Evolutionary conservation across 2,329 filamentous ascomycete genomes (phyloP), one percentile per base, ranked within the genome.

Genomic region (Malbranchea cinnamomea): DNA sequence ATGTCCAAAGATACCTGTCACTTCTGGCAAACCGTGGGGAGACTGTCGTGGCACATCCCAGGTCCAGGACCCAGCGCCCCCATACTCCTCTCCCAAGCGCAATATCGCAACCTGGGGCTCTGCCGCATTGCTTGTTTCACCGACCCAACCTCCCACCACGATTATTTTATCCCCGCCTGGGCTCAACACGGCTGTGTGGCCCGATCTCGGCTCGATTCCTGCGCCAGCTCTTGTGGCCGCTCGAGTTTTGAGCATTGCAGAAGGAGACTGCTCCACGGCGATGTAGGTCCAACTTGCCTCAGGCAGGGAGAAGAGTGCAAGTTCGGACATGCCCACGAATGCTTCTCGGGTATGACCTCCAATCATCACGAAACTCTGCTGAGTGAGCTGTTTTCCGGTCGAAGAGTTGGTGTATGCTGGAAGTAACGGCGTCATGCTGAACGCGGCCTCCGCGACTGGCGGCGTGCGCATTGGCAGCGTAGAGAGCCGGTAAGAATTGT

Each of bases 311-410:
- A 85, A 93, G 2, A 94, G 60, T 0, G 84, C 87, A 1, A 87
- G 71, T 24, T 83, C 81, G 33, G 82, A 91, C 78, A 92, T 94
- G 51, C 94, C 92, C 57, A 94, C 76, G 48, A 93, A 94, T 0
- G 84, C 85, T 10, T 62, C 55, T 41, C 72, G 64, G 0, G 84
- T 92, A 49, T 94, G 84, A 1, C 87, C 87, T 23, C 85, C 87
- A 10, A 94, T 59, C 13, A 94, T 57, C 8, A 93, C 71, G 41
- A 82, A 87, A 42, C 76, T 75, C 38, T 78, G 74, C 48, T 85
- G 73, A 47, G 84, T 78, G 4, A 73, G 77, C 23, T 76, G 60
- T 2, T 63, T 62, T 3, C 70, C 74, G 10, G 55, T 57, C 5
- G 70, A 74, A 4, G 66, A 65, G 46, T 79, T 78, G 12, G 76